These are phyloP conservation scores for Xylariales sp. DNA, from an alignment of 2,329 filamentous ascomycete genomes.

Conservation along the genomic window DNA sequence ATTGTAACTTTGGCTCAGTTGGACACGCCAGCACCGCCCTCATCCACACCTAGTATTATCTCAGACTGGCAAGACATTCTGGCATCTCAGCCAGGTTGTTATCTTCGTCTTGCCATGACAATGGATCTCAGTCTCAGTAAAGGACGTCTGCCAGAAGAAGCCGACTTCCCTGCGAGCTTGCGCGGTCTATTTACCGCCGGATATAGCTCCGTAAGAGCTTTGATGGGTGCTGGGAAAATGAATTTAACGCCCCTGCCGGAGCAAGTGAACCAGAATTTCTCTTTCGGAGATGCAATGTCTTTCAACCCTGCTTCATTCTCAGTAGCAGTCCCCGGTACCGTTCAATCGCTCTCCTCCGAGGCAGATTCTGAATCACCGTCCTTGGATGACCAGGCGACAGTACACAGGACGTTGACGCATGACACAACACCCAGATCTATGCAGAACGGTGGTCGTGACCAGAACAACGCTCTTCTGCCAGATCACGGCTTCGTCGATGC, in stretches of 20 bases:
- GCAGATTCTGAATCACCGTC: conserved; percentile 22
- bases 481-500: conserved; percentile 12
- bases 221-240: conserved; percentile 15
- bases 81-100: conserved; percentile 32
- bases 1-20: conserved; percentile 37
- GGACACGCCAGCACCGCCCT: conserved; percentile 18
- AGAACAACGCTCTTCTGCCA: conserved; percentile 14
- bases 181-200: conserved; percentile 32
- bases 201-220: conserved; percentile 28
- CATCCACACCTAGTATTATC: conserved; percentile 18
- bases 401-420: neutral
- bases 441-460: neutral
- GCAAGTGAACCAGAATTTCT: conserved; percentile 9
- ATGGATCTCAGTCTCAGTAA: conserved; percentile 39
- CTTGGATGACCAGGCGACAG: conserved; percentile 5
- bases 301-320: conserved; percentile 6
- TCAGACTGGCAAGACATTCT: conserved; percentile 38
- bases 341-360: conserved; percentile 23
- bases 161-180: conserved; percentile 35
- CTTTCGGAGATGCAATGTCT: too few species aligned
- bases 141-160: conserved; percentile 32
- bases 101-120: conserved; percentile 37
- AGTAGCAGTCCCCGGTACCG: conserved; percentile 14
- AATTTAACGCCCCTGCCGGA: neutral
- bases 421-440: neutral